These are phyloP conservation scores for Fusarium multiceps DNA, from an alignment of 2,329 filamentous ascomycete genomes.

Conservation along the genomic window DNA sequence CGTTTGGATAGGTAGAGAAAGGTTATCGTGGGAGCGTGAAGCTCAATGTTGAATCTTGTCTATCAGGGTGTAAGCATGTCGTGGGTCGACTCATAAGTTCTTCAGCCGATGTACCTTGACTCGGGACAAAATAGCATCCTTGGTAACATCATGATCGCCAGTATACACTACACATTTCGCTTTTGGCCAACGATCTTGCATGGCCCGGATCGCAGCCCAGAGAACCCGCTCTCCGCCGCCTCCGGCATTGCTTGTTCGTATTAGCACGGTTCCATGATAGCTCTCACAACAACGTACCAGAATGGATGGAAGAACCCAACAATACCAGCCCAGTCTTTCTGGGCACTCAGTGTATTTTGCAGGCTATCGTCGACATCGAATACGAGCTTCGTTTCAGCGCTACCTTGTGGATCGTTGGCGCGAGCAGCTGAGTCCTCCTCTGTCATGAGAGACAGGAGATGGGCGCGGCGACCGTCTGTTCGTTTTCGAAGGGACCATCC, in stretches of 20 bases:
- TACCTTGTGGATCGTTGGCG: slow-evolving; percentile 50
- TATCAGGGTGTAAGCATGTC: slow-evolving; percentile 50
- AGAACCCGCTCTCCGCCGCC: slow-evolving; percentile 95
- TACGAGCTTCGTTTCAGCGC: slow-evolving; percentile 71
- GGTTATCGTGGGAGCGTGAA: slow-evolving; percentile 83
- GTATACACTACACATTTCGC: slow-evolving; percentile 95
- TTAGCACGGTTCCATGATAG: slow-evolving; percentile 20
- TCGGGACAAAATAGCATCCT: slow-evolving; percentile 79
- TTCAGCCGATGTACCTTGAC: slow-evolving; percentile 70
- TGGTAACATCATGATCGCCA: slow-evolving; percentile 89
- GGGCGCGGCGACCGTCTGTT: slow-evolving; percentile 69
- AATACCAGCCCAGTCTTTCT: slow-evolving; percentile 80
- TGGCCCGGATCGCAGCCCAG: slow-evolving; percentile 94
- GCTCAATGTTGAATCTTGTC: slow-evolving; percentile 90
- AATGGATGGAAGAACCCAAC: slow-evolving; percentile 98
- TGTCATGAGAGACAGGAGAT: slow-evolving; percentile 65
- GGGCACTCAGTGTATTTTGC: slow-evolving; percentile 49
- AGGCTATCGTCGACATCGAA: slow-evolving; percentile 54
- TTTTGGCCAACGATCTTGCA: slow-evolving; percentile 87
- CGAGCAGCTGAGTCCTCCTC: slow-evolving; percentile 58
- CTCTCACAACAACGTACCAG: slow-evolving; percentile 69
- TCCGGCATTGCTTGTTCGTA: slow-evolving; percentile 79
- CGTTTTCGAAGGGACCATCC: slow-evolving; percentile 73
- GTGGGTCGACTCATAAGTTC: not conserved
- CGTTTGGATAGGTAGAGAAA: slow-evolving; percentile 93